Conservation (phyloP, 1,139 yeast genomes). For the Taiozyma onychis region DNA sequence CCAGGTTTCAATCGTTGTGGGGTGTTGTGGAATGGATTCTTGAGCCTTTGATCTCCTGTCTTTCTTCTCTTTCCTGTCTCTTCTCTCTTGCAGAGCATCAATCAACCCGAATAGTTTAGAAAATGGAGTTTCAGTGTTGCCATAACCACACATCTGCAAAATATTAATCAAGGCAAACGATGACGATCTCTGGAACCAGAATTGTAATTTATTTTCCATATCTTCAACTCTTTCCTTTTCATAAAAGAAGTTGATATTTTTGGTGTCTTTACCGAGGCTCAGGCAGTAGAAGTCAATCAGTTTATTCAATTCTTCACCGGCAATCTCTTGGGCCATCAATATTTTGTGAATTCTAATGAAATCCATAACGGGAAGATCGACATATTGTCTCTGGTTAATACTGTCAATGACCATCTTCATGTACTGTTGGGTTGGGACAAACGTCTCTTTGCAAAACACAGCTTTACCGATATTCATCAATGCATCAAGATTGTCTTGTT, state of each 20-base stretch:
- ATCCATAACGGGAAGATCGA: constrained; percentile 51
- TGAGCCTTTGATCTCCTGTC: constrained; percentile 33
- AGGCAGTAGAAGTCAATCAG: constrained; percentile 65
- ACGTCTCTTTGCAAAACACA: constrained; percentile 73
- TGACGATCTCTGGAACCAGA: constrained; percentile 73
- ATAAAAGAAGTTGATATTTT: constrained; percentile 59
- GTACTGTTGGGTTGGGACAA: constrained; percentile 76
- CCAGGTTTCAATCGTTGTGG: background rate
- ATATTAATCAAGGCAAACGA: constrained; percentile 72
- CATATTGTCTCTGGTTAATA: constrained; percentile 63
- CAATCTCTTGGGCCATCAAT: constrained; percentile 26
- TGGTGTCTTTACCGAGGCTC: constrained; percentile 63
- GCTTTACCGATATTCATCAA: constrained; percentile 73
- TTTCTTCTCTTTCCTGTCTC: constrained; percentile 64
- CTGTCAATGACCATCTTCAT: constrained; percentile 72
- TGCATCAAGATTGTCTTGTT: constrained; percentile 74
- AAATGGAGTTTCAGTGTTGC: constrained; percentile 68
- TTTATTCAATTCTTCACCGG: constrained; percentile 46
- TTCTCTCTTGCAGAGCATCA: constrained; percentile 64
- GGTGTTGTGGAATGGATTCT: constrained; percentile 4
- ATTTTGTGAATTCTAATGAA: constrained; percentile 63
- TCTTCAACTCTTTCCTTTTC: constrained; percentile 31
- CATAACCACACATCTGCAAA: constrained; percentile 69
- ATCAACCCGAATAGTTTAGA: constrained; percentile 67
- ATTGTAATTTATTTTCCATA: constrained; percentile 49